Evolutionary conservation across 192 early-diverging fungal species (phyloP).

Genomic region (Entrophospora sp.): DNA sequence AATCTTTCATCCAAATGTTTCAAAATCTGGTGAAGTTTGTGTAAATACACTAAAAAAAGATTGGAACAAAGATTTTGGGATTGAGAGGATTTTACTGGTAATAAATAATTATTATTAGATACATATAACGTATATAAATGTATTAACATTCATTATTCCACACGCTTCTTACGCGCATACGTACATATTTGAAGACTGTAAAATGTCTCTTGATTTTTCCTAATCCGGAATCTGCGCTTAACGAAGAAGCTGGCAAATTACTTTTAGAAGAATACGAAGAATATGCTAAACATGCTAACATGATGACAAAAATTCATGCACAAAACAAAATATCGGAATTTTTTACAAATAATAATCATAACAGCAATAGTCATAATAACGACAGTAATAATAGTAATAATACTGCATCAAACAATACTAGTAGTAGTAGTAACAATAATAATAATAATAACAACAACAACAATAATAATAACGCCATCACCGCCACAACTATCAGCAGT

Average conservation of each 20-base stretch:
- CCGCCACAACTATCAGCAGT: not conserved
- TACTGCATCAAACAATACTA: not conserved
- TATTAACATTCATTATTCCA: not conserved
- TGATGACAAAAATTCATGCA: conserved; percentile 82
- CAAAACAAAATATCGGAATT: not conserved
- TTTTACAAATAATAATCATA: not conserved
- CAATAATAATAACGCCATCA: not conserved
- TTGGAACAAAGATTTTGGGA: conserved; percentile 82
- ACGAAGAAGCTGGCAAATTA: conserved; percentile 88
- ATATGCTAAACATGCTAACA: conserved; percentile 68
- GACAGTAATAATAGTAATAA: not conserved
- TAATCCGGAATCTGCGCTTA: conserved; percentile 92
- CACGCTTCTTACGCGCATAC: not conserved
- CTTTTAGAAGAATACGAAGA: conserved; percentile 80
- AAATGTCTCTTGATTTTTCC: conserved; percentile 92
- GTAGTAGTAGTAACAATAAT: not conserved
- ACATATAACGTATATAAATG: not conserved
- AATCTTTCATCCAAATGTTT: conserved; percentile 96
- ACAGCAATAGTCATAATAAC: no score
- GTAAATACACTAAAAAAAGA: conserved; percentile 95
- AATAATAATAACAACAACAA: no score
- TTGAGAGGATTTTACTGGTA: conserved; percentile 79
- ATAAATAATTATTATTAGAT: conserved; percentile 14
- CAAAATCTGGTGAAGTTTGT: conserved; percentile 82
- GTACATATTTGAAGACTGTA: conserved; percentile 55